Evolutionary conservation across 2,329 filamentous ascomycete species (phyloP).

Genomic region (Rhexocercosporidium sp.): DNA sequence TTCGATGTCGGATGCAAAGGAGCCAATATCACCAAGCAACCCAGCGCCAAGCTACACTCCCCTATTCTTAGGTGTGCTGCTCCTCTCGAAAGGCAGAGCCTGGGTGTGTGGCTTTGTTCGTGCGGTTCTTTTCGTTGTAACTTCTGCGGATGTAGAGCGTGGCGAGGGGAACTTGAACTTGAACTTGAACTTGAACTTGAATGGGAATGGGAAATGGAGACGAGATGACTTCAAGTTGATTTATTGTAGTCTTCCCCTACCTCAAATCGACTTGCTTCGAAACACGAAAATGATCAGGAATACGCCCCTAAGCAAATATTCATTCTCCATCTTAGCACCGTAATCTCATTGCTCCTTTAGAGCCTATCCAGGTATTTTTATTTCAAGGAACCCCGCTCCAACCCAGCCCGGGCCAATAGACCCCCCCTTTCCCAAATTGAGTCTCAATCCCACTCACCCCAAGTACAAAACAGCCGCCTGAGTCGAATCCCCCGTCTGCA

Average conservation of each 20-base stretch:
- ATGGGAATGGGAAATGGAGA: background rate
- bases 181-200: background rate
- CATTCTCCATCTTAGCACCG: background rate
- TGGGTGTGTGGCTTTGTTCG: background rate
- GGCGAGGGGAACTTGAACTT: background rate
- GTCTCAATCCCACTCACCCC: background rate
- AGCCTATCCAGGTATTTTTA: no score
- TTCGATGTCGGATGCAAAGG: no score
- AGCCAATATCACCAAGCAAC: no score
- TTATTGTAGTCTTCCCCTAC: no score
- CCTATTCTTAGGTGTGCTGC: background rate
- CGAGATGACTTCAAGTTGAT: background rate
- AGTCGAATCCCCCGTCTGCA: background rate
- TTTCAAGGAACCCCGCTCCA: no score
- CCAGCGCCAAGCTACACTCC: no score
- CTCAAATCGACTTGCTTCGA: no score
- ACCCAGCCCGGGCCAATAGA: no score
- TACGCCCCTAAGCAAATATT: no score
- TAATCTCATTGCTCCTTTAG: background rate
- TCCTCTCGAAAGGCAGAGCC: background rate
- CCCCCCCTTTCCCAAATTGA: no score
- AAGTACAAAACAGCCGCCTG: conserved; percentile 1
- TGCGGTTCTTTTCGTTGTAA: background rate
- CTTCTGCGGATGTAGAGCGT: background rate
- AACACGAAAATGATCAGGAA: no score